These are phyloP conservation scores for Alternaria ventricosa DNA, from an alignment of 2,329 filamentous ascomycete species.

Conservation along the genomic window DNA sequence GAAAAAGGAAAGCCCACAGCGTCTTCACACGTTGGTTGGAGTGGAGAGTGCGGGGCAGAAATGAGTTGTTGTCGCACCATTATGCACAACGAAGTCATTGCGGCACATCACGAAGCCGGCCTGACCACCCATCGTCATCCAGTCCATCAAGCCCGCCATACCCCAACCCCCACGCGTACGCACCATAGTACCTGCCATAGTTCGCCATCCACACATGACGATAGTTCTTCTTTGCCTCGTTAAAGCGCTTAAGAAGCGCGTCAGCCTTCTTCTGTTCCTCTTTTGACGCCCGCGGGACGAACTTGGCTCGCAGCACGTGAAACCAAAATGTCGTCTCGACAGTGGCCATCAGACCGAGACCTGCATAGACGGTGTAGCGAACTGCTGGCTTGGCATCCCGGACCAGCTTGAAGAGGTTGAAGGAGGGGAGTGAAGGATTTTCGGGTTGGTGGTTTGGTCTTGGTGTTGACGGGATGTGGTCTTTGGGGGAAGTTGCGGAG, in stretches of 20 bases:
- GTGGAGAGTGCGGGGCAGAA: too few relatives aligned
- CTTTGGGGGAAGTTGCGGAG: not conserved
- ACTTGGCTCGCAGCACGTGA: constrained; percentile 34
- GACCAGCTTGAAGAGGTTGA: constrained; percentile 28
- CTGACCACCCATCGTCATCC: not conserved
- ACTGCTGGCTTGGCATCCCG: constrained; percentile 16
- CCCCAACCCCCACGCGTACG: constrained; percentile 28
- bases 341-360: constrained; percentile 26
- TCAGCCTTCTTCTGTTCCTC: constrained; percentile 23
- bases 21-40: too few relatives aligned
- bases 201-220: constrained; percentile 25
- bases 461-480: not conserved
- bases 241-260: constrained; percentile 14
- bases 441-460: not conserved
- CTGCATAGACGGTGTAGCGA: constrained; percentile 35
- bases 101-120: too few relatives aligned
- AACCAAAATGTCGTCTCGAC: constrained; percentile 40
- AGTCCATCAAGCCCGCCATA: constrained; percentile 20
- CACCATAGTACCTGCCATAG: constrained; percentile 26
- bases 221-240: constrained; percentile 15
- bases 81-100: too few relatives aligned
- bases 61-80: too few relatives aligned
- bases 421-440: constrained; percentile 10
- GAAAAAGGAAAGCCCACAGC: too few relatives aligned
- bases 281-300: constrained; percentile 23